These are phyloP conservation scores for Papilionanthe hybrid DNA, from an alignment of 116 monocot species.

Conservation along the genomic window DNA sequence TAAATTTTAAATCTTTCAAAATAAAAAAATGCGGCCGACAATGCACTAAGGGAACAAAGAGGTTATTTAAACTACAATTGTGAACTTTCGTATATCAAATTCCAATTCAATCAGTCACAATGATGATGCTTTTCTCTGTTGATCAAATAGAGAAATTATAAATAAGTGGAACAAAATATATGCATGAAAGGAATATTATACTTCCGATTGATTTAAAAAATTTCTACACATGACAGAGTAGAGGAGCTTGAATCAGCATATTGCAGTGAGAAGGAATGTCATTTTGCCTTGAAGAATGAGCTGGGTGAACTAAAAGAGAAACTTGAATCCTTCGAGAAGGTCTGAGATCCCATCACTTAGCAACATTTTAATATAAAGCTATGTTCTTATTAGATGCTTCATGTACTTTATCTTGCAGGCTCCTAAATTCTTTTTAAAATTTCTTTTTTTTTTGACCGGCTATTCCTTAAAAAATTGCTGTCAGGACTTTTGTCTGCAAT, in stretches of 20 bases:
- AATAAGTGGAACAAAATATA: neutral
- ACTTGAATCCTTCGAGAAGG: conserved; percentile 52
- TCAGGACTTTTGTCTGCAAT: neutral
- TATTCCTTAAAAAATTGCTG: neutral
- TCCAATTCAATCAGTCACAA: neutral
- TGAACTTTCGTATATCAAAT: neutral
- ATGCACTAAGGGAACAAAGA: no score
- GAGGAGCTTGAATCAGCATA: conserved; percentile 46
- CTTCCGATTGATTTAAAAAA: neutral
- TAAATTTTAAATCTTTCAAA: no score
- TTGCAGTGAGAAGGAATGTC: conserved; percentile 41
- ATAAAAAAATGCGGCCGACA: no score
- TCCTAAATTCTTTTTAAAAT: neutral
- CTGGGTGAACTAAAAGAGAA: conserved; percentile 39
- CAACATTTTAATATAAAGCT: neutral
- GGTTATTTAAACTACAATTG: neutral
- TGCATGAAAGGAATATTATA: neutral
- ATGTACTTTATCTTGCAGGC: neutral
- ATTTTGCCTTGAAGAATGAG: conserved; percentile 35
- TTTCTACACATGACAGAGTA: conserved; percentile 31
- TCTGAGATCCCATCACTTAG: conserved; percentile 11
- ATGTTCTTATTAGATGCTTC: neutral
- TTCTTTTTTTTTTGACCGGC: neutral
- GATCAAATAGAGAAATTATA: neutral
- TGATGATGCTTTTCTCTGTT: neutral